These are phyloP conservation scores for Reutealis trisperma DNA, from an alignment of 345 rosid genomes.

Conservation along the genomic window DNA sequence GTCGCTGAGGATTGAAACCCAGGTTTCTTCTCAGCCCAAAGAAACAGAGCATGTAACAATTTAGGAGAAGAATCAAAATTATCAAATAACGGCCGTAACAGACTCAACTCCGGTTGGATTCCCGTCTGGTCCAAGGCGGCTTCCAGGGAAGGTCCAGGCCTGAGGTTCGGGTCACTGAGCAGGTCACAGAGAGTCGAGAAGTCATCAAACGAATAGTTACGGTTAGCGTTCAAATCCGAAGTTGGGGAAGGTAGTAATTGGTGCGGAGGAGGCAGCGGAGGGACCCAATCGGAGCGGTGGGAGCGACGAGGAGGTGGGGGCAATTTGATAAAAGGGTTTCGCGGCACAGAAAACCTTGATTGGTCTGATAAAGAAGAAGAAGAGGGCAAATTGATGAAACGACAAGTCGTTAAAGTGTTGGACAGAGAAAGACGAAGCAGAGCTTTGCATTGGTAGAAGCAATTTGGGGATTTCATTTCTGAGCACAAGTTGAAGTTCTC, in stretches of 20 bases:
- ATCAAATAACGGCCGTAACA: constrained; percentile 53
- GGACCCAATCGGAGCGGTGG: constrained; percentile 13
- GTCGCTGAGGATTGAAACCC: constrained; percentile 45
- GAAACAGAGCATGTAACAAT: constrained; percentile 55
- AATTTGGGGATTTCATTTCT: not conserved
- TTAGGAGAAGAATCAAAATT: constrained; percentile 69
- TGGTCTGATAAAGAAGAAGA: constrained; percentile 16
- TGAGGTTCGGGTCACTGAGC: constrained; percentile 44
- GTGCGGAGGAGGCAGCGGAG: constrained; percentile 28
- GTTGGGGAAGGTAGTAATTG: constrained; percentile 14
- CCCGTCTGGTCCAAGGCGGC: constrained; percentile 56
- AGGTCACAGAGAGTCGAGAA: constrained; percentile 50
- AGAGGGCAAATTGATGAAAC: constrained; percentile 8
- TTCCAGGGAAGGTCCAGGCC: constrained; percentile 48
- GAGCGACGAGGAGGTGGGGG: too few species aligned
- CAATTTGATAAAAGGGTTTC: too few species aligned
- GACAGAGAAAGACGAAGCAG: not conserved
- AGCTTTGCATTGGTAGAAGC: not conserved
- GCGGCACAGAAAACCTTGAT: constrained; percentile 4
- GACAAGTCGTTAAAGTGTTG: not conserved
- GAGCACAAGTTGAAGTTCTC: not conserved
- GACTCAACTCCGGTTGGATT: constrained; percentile 47
- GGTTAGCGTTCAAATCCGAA: not conserved
- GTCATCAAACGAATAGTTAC: constrained; percentile 34
- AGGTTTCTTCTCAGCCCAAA: constrained; percentile 74